Percentiles rank a stretch among this genome's conserved stretches.
phyloP scores from a whole-genome alignment of 306 rosid species.

The Chamaecrista fasciculata region DNA sequence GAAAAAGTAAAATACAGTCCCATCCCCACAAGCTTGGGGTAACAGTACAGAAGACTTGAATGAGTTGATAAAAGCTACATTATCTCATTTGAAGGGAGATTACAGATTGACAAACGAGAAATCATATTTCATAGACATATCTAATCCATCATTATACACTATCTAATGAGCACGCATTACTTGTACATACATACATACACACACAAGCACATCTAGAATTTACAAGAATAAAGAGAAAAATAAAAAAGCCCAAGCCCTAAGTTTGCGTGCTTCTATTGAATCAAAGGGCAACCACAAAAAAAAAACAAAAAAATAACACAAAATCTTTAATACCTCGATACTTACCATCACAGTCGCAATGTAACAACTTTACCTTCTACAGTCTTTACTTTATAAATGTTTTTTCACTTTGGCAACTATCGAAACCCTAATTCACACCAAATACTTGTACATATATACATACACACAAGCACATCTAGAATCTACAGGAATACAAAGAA shows the following conservation, averaged over 20 bases:
- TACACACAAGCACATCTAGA: too few species aligned
- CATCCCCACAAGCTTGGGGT: background rate
- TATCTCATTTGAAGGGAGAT: constrained; percentile 29
- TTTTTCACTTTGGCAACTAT: too few species aligned
- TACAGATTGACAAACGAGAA: constrained; percentile 13
- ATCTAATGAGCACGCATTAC: background rate
- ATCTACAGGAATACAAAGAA: too few species aligned
- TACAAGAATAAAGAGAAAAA: constrained; percentile 16
- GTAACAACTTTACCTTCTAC: too few species aligned
- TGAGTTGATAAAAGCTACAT: constrained; percentile 31
- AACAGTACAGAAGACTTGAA: background rate
- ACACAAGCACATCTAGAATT: constrained; percentile 29
- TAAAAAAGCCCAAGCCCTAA: constrained; percentile 27
- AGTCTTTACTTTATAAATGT: too few species aligned
- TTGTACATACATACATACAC: background rate
- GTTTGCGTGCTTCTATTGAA: too few species aligned
- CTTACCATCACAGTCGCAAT: too few species aligned
- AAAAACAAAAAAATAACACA: too few species aligned
- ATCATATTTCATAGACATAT: constrained; percentile 21
- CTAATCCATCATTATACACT: background rate
- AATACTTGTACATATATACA: too few species aligned
- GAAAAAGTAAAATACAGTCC: background rate
- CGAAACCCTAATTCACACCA: too few species aligned
- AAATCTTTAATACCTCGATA: too few species aligned
- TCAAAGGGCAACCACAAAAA: too few species aligned